Evolutionary conservation across 2,329 filamentous ascomycete genomes (phyloP), one percentile per base, ranked within the genome.

Genomic region (Beauveria rudraprayagi): DNA sequence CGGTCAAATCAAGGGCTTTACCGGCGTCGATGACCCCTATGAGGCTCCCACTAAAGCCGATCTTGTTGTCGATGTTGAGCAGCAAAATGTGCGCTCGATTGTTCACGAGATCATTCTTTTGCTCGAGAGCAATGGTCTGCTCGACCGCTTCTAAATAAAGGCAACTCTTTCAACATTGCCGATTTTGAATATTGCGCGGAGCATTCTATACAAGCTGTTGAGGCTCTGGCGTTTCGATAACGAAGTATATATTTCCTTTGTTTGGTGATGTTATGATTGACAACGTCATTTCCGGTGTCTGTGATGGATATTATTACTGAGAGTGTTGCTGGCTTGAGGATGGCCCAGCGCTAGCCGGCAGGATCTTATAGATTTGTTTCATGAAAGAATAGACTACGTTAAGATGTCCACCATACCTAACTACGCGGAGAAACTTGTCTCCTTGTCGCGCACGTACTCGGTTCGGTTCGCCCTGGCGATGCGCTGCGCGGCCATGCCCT

Each of bases 1-100:
- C 22, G 94, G 94, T 62, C 90, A 96, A 80, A 95, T 99, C 77
- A 94, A 92, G 85, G 92, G 92, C 66, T 99, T 99, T 83, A 99
- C 94, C 8, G 94, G 94, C 70, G 92, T 99, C 61, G 93, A 97
- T 73, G 93, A 97, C 79, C 92, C 94, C 54, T 99, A 99, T 73
- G 94, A 99, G 86, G 72, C 76, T 24, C 94, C 94, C 10, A 70
- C 77, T 67, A 92, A 93, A 77, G 84, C 92, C 37, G 87, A 97
- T 73, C 80, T 99, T 66, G 85, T 86, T 5, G 93, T 97, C 44
- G 89, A 97, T 75, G 75, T 88, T 61, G 87, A 90, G 77, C 94
- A 89, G 83, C 91, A 90, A 76, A 90, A 86, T 66, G 92, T 97
- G 53, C 84, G 94, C 71, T 94, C 90, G 63, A 93, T 93, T 64